Conservation (phyloP, 2,329 filamentous ascomycete genomes). For the Coniosporium tulheliwenetii region DNA sequence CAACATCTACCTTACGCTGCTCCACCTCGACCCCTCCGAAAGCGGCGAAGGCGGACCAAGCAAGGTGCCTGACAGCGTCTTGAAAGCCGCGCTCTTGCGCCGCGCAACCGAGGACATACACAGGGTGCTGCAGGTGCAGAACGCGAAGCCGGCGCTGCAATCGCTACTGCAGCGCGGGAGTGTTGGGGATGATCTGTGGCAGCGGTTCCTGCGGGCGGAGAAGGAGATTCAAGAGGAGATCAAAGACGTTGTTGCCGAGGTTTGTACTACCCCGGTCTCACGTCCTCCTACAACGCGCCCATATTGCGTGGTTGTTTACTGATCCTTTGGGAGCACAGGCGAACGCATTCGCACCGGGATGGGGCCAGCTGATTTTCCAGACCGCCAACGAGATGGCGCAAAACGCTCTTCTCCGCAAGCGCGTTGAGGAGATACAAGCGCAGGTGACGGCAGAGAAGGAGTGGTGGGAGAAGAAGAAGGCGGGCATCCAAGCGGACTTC, state of each 20-base stretch:
- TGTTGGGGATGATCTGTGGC: constrained; percentile 91
- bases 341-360: constrained; percentile 74
- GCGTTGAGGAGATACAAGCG: constrained; percentile 58
- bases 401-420: constrained; percentile 61
- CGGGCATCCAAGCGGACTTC: constrained; percentile 57
- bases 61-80: constrained; percentile 63
- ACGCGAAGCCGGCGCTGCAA: constrained; percentile 75
- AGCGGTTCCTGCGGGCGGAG: constrained; percentile 80
- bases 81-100: constrained; percentile 77
- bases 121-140: constrained; percentile 76
- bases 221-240: constrained; percentile 97
- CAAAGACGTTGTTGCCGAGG: constrained; percentile 84
- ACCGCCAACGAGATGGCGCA: constrained; percentile 90
- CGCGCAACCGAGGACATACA: constrained; percentile 87
- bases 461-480: constrained; percentile 82
- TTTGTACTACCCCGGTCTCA: constrained; percentile 22
- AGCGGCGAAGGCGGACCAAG: constrained; percentile 47
- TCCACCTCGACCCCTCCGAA: constrained; percentile 54
- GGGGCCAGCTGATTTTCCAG: constrained; percentile 94
- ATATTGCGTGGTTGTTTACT: neutral
- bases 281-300: no score
- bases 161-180: constrained; percentile 75
- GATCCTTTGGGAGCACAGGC: constrained; percentile 42
- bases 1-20: constrained; percentile 84
- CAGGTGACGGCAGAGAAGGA: constrained; percentile 60